Base-by-base conservation (phyloP, 148 eudicot genomes). In the Vaccinium vitisidaea region DNA sequence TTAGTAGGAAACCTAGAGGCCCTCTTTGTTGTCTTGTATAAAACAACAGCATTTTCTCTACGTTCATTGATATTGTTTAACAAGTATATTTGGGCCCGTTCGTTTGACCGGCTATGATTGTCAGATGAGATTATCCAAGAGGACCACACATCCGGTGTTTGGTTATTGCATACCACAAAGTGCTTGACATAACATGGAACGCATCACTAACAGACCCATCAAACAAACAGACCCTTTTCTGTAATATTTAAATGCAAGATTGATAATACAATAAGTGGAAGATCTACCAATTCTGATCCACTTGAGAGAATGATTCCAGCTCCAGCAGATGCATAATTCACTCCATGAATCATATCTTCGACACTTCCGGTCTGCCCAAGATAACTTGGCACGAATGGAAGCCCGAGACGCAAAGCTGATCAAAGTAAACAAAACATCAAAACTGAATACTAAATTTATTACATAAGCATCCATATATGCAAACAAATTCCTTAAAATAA, bases 301-400 rank as follows among this genome's bases (percentile, higher is more conserved):
- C 93, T 96, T 76, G 99, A 87, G 87, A 93, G 93, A 79, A 96
- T 94, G 25, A 96, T 95, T 48, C 98, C 98, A 85, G 98, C 95
- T 49, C 97, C 99, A 86, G 99, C 95, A 87, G 99, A 96, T 79
- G 99, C 99, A 84, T 95, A 96, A 86, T 96, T 96, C 80, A 95
- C 95, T 36, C 99, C 99, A 39, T 88, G 97, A 69, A 88, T 83
- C 99, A 96, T 92, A 83, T 90, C 92, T 49, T 93, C 92, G 32
- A 95, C 86, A 27, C 87, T 85, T 30, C 95, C 93, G 18, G 88
- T 84, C 84, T 88, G 94, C 32, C 94, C 96, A 12, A 96, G 93
- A 83, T 95, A 96, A 58, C 91, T 96, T 25, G 98, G 95, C 81
- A 95, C 96, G 81, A 93, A 90, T 53, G 99, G 99, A 56, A 96